Evolutionary conservation across 2,329 filamentous ascomycete genomes (phyloP), one percentile per base, ranked within the genome.

Genomic region (Xylariaceae sp.): DNA sequence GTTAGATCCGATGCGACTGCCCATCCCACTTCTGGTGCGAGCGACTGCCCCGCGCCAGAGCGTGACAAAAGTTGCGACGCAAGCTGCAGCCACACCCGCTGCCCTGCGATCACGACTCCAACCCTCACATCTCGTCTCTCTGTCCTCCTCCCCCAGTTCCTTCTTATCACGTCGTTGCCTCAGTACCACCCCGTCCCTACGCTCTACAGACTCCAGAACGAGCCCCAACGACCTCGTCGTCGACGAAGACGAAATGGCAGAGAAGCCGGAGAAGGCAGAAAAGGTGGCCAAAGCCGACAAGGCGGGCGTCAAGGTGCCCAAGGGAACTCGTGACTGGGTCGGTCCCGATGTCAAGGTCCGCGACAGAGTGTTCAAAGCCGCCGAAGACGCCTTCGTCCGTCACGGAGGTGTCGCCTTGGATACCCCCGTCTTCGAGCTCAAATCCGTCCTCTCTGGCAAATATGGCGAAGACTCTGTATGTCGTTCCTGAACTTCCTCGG

Each of bases 291-390:
- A 36, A 9, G 15, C 33, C 33, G 33, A 36, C 10, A 36, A 36
- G 33, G 33, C 33, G 33, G 33, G 12, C 9, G 33, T 95, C 67
- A 95, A 95, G 77, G 89, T 86, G 64, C 89, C 90, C 55, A 95
- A 95, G 78, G 90, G 90, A 60, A 95, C 90, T 58, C 88, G 89
- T 67, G 90, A 95, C 69, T 95, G 86, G 87, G 78, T 83, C 64
- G 87, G 86, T 59, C 80, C 80, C 69, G 85, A 90, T 66, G 87
- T 90, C 77, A 80, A 89, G 64, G 83, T 92, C 63, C 83, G 88
- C 61, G 87, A 91, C 70, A 82, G 85, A 66, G 90, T 92, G 72
- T 91, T 87, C 69, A 75, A 68, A 60, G 81, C 78, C 58, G 62
- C 62, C 41, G 57, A 56, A 47, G 51, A 61, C 14, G 62, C 61